phyloP scores from a whole-genome alignment of 768 basidiomycete species.

The Brasilioporus rufonigricans region DNA sequence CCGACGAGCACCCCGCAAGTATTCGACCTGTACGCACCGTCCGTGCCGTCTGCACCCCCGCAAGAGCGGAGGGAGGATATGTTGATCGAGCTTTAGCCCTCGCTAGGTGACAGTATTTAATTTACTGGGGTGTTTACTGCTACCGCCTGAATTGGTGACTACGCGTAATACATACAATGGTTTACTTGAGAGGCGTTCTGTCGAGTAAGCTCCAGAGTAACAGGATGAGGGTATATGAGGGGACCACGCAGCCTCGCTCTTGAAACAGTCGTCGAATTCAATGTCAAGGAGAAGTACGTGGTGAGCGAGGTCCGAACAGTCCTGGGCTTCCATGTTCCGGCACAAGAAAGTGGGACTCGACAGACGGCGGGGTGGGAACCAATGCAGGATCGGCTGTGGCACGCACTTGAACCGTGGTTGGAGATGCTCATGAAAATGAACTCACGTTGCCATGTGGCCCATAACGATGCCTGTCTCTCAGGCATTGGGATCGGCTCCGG shows the following conservation, averaged over 20 bases:
- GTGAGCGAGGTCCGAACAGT: constrained; percentile 68
- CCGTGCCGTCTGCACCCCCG: constrained; percentile 45
- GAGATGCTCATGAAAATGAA: constrained; percentile 7
- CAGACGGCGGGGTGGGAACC: constrained; percentile 54
- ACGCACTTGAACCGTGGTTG: background rate
- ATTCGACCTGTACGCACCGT: constrained; percentile 48
- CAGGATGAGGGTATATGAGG: too few relatives aligned
- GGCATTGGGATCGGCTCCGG: constrained; percentile 32
- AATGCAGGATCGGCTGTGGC: constrained; percentile 51
- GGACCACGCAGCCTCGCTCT: too few relatives aligned
- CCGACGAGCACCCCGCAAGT: constrained; percentile 59
- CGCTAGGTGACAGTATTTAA: background rate
- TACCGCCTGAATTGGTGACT: too few relatives aligned
- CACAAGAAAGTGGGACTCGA: constrained; percentile 53
- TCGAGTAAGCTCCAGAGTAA: too few relatives aligned
- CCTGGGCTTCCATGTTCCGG: constrained; percentile 55
- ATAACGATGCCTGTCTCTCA: constrained; percentile 39
- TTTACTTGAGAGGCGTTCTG: too few relatives aligned
- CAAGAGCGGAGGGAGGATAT: constrained; percentile 63
- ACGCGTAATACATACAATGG: too few relatives aligned
- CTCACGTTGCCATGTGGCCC: constrained; percentile 66
- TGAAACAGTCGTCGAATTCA: background rate
- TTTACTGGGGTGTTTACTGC: background rate
- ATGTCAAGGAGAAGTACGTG: constrained; percentile 29
- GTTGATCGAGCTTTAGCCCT: constrained; percentile 40